Evolutionary conservation across 768 basidiomycete genomes (phyloP).

Genomic region (Suillus sp.): DNA sequence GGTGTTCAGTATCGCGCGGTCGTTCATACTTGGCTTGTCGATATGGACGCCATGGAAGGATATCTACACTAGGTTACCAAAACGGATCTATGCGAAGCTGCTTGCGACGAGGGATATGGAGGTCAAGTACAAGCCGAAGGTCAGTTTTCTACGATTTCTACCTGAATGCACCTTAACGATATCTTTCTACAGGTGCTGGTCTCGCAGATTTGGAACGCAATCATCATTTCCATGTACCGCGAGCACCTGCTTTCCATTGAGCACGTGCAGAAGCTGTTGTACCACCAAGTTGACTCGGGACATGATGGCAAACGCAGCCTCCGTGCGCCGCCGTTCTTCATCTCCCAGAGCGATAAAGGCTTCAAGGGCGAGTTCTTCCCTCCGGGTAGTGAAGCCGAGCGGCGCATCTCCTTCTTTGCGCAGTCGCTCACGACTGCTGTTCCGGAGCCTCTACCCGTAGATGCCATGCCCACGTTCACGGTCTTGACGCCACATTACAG

Average conservation of each 20-base stretch:
- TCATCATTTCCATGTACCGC: constrained; percentile 99
- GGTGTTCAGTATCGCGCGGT: constrained; percentile 84
- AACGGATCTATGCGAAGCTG: constrained; percentile 95
- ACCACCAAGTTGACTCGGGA: constrained; percentile 91
- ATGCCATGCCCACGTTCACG: constrained; percentile 99
- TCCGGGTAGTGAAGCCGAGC: constrained; percentile 90
- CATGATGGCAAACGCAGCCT: constrained; percentile 87
- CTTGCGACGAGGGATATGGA: constrained; percentile 95
- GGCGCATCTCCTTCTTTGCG: constrained; percentile 98
- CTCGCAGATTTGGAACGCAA: constrained; percentile 99
- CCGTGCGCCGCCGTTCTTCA: constrained; percentile 97
- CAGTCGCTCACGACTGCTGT: constrained; percentile 96
- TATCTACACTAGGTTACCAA: constrained; percentile 93
- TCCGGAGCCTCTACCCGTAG: constrained; percentile 91
- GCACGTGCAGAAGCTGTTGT: constrained; percentile 96
- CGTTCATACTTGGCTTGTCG: constrained; percentile 88
- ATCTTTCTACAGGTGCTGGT: constrained; percentile 73
- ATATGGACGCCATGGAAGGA: constrained; percentile 99
- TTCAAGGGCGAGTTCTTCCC: constrained; percentile 93
- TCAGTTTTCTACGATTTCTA: constrained; percentile 32
- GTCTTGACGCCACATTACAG: constrained; percentile 98
- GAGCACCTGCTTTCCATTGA: constrained; percentile 99
- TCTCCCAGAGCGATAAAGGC: constrained; percentile 88
- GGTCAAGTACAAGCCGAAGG: constrained; percentile 99
- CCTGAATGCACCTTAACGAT: not conserved